These are phyloP conservation scores for Chlamydomonas sphaeroides DNA, from an alignment of 139 green algal species.

Conservation along the genomic window DNA sequence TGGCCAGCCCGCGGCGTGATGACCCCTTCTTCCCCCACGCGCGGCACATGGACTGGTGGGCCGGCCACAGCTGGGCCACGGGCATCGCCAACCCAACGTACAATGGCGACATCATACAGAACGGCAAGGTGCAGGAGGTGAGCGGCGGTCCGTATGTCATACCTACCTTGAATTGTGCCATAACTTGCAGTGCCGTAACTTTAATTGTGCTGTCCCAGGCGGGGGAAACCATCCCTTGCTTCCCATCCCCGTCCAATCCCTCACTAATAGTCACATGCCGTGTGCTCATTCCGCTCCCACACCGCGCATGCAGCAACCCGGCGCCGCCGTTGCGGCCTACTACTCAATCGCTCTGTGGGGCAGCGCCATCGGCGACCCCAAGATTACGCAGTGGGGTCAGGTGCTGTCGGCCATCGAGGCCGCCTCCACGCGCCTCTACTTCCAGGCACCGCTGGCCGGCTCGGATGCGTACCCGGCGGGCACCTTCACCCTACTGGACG, in stretches of 20 bases:
- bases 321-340: background rate
- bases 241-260: too few species aligned
- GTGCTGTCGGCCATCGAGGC: background rate
- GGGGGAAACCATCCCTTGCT: too few species aligned
- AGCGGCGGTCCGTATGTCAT: too few species aligned
- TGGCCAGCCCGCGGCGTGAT: conserved; percentile 35
- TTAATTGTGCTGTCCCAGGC: too few species aligned
- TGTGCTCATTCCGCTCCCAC: too few species aligned
- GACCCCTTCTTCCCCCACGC: conserved; percentile 55
- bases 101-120: too few species aligned
- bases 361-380: background rate
- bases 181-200: too few species aligned
- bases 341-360: background rate
- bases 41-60: conserved; percentile 55
- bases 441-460: background rate
- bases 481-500: too few species aligned
- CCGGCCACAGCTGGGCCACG: conserved; percentile 51
- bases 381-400: background rate
- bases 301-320: background rate
- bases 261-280: too few species aligned
- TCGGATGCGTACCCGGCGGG: background rate
- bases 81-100: too few species aligned
- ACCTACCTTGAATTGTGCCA: too few species aligned
- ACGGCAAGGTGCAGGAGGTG: too few species aligned
- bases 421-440: background rate